phyloP scores from a whole-genome alignment of 2,329 filamentous ascomycete species.

The Metarhizium guizhouense region DNA sequence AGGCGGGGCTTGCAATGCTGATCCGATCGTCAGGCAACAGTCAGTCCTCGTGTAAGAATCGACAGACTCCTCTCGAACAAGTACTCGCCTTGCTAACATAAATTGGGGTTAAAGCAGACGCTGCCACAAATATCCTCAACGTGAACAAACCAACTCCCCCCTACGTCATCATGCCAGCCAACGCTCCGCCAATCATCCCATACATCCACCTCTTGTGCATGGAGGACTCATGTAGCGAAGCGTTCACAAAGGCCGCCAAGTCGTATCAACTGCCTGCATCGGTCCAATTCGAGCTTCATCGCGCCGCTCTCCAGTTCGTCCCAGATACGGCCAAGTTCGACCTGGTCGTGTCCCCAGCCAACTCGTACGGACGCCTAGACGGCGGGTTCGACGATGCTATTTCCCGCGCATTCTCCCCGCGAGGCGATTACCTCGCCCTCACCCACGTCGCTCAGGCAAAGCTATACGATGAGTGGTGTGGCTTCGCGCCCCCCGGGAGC shows the following conservation, averaged over 20 bases:
- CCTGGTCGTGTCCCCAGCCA: slow-evolving; percentile 43
- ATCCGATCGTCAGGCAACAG: too few species aligned
- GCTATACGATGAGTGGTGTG: slow-evolving; percentile 37
- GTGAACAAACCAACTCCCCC: neutral
- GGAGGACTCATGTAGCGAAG: slow-evolving; percentile 19
- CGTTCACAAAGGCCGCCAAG: slow-evolving; percentile 28
- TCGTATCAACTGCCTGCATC: slow-evolving; percentile 21
- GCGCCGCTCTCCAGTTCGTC: slow-evolving; percentile 29
- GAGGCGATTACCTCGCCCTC: slow-evolving; percentile 35
- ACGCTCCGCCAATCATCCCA: slow-evolving; percentile 1
- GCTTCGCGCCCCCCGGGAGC: slow-evolving; percentile 40
- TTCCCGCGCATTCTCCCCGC: slow-evolving; percentile 36
- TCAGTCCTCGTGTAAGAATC: too few species aligned
- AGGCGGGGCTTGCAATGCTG: neutral
- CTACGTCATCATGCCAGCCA: neutral
- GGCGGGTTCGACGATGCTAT: slow-evolving; percentile 48
- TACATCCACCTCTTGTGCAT: slow-evolving; percentile 12
- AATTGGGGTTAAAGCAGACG: too few species aligned
- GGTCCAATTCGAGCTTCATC: slow-evolving; percentile 25
- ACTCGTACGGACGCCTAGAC: slow-evolving; percentile 44
- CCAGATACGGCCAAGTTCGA: slow-evolving; percentile 30
- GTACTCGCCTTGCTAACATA: too few species aligned
- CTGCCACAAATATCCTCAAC: too few species aligned
- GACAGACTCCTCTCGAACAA: too few species aligned
- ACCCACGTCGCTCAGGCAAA: slow-evolving; percentile 33